Base-by-base conservation (phyloP, 345 rosid genomes). In the Dipteronia dyeriana region DNA sequence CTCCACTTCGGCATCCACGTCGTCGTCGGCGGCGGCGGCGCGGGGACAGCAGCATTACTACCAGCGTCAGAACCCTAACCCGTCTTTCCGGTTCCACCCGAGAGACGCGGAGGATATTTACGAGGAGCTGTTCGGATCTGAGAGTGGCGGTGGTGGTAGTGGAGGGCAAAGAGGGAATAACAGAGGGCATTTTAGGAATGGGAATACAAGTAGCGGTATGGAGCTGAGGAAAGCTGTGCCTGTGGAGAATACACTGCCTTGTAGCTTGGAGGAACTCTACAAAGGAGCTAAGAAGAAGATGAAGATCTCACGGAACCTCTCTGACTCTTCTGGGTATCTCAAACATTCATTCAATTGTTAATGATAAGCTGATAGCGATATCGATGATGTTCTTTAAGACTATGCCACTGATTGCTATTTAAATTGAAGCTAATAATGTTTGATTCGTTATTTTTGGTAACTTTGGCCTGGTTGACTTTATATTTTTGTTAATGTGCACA, bases 211-310 rank as follows among this genome's bases (percentile, higher is more conserved):
- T 73, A 62, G 77, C 16, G 77, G 78, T 0, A 82, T 81, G 14
- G 89, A 76, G 71, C 45, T 60, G 73, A 84, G 71, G 78, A 91
- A 89, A 79, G 92, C 83, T 56, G 81, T 87, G 9, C 77, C 95
- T 3, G 84, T 92, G 66, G 98, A 91, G 84, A 90, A 89, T 79
- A 54, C 65, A 61, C 78, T 95, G 76, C 91, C 82, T 4, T 95
- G 98, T 86, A 92, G 90, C 78, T 83, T 95, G 86, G 98, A 93
- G 90, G 97, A 95, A n/a, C 85, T 95, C 22, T 95, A 87, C 60
- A 92, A 82, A 68, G 99, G 99, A 57, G 89, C 83, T 17, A 84
- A 74, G 79, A 95, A 89, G 92, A 93, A 90, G 87, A 91, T 93
- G 97, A 77, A 83, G 59, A 86, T 95, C 76, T 91, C 89, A 0